Evolutionary conservation across 768 basidiomycete genomes (phyloP), one percentile per base, ranked within the genome.

Genomic region (Hygrocybe coccinea): DNA sequence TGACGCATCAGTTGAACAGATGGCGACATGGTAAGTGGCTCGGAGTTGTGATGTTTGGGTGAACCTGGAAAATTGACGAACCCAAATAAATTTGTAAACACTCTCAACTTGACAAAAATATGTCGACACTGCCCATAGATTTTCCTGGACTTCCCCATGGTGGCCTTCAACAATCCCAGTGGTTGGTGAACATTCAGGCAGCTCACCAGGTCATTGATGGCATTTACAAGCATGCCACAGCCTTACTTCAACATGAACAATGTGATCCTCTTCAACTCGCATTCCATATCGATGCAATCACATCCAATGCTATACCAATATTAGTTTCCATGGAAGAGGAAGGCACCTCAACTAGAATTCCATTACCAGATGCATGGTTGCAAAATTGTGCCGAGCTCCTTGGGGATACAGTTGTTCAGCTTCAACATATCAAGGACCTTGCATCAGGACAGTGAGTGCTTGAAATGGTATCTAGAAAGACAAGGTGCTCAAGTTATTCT

Each of bases 221-320:
- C 39, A 9, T 43, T n/a, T 56, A 38, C 29, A 6, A 51, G 15
- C 6, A 29, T 33, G 55, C 48, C 24, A 11, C 17, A n/a, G 35
- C 17, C 29, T 15, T 50, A 6, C 21, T 51, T 11, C 3, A 24
- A 4, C 35, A 50, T 12, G 48, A 56, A 7, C 17, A 21, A 7
- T 21, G 22, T 17, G 55, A 56, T 21, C 33, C 55, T 17, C 48
- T 56, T 49, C 51, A 17, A 41, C 7, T 35, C 38, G 4, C 38
- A 3, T 43, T 52, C 24, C 38, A 52, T 12, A 52, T 21, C 11
- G 17, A 37, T 21, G 4, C 11, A 17, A 25, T 22, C 39, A 52
- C 49, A 37, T 34, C 49, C 39, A 15, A 52, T n/a, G n/a, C 51
- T 3, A 9, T 39, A n/a, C 38, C 51, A 3, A 8, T 50, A 9